These are phyloP conservation scores for Amylostereum areolatum DNA, from an alignment of 1,284 basidiomycete genomes.

Conservation along the genomic window DNA sequence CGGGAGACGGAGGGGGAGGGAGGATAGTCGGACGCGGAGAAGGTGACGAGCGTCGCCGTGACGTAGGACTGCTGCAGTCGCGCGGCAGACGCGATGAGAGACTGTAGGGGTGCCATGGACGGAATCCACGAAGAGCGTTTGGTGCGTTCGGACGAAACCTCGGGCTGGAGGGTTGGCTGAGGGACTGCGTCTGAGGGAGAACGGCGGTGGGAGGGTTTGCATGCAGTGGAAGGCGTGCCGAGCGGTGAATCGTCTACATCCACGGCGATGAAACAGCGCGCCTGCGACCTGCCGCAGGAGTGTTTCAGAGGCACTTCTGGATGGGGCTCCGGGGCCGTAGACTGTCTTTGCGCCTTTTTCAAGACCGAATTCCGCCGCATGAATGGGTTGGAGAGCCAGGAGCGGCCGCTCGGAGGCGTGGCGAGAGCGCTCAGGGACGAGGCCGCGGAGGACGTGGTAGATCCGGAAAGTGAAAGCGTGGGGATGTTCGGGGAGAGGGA, in stretches of 20 bases:
- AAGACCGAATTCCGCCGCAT: too few species aligned
- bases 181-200: background rate
- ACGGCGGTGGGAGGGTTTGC: background rate
- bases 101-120: background rate
- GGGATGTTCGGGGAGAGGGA: background rate
- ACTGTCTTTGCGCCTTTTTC: too few species aligned
- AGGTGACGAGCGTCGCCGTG: background rate
- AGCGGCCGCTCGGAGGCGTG: background rate
- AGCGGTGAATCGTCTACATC: constrained; percentile 12
- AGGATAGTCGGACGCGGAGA: background rate
- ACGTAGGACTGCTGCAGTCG: background rate
- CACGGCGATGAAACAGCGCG: constrained; percentile 10
- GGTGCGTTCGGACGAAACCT: background rate
- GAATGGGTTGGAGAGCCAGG: background rate
- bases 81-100: background rate
- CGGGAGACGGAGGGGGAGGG: background rate
- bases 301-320: constrained; percentile 1
- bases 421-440: background rate
- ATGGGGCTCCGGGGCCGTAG: background rate
- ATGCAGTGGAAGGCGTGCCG: constrained; percentile 2
- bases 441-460: background rate
- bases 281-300: constrained; percentile 9
- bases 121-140: background rate
- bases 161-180: background rate
- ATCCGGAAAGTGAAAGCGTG: background rate